Evolutionary conservation across 2,329 filamentous ascomycete genomes (phyloP), one percentile per base, ranked within the genome.

Genomic region (Calonectria crousiana): DNA sequence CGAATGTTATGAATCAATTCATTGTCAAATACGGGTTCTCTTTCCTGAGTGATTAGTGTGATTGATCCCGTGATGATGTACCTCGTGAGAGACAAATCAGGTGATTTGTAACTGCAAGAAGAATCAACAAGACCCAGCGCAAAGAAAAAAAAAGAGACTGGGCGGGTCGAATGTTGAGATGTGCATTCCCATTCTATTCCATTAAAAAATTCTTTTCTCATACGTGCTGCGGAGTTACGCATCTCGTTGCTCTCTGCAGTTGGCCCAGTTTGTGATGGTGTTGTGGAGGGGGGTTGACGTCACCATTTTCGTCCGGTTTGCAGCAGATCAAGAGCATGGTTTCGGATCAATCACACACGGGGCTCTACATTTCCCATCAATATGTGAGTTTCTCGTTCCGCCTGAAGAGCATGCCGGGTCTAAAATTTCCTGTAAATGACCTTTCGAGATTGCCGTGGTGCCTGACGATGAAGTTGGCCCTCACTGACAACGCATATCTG

Each of bases 1-100:
- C 51, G 78, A 79, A 20, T 58, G 69, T 78, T 56, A 79, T 67
- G 77, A 78, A 77, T 64, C 16, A 56, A 41, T 56, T n/a, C 38
- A 47, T 56, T 47, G 32, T 23, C 26, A 34, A 49, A 36, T 32
- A 23, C 9, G 18, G 13, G 4, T 20, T 41, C 23, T 6, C 3
- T 20, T 18, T 60, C 56, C 26, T 23, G 44, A 23, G n/a, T 62
- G 38, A 9, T 5, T 41, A 3, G 14, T 58, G n/a, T 38, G 34
- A 9, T 18, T 38, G 36, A 13, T 20, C 18, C 26, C 32, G n/a
- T 58, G 53, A 41, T 20, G 2, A 62, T 23, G 20, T 16, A 38
- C 9, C 10, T 3, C 1, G 1, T 23, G 8, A 26, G 13, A 38
- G 18, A 26, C 11, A 38, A 2, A 26, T 2, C 6, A 23, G 3